These are phyloP conservation scores for Emergomyces africanus DNA, from an alignment of 2,329 filamentous ascomycete species.

Conservation along the genomic window DNA sequence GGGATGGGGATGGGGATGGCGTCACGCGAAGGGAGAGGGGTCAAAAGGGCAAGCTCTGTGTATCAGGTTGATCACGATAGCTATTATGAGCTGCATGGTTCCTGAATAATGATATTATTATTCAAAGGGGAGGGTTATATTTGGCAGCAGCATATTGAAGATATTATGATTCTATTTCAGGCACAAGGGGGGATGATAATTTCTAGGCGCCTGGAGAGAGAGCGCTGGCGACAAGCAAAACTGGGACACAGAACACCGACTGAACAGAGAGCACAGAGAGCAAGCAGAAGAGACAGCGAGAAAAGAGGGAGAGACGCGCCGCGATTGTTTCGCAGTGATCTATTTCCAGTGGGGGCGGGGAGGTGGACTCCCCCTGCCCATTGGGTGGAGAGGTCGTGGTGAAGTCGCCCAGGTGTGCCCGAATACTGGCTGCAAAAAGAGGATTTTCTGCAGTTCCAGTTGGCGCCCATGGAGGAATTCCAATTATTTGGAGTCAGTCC, in stretches of 20 bases:
- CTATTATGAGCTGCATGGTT: background rate
- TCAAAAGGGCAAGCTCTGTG: background rate
- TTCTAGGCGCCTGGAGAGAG: background rate
- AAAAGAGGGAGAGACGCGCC: background rate
- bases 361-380: background rate
- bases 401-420: background rate
- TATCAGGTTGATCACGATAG: background rate
- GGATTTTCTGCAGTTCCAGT: constrained; percentile 8
- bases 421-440: background rate
- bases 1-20: background rate
- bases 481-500: background rate
- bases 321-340: background rate
- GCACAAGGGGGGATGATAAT: background rate
- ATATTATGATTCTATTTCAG: background rate
- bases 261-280: background rate
- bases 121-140: background rate
- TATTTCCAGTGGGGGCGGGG: background rate
- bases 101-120: background rate
- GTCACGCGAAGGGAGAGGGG: background rate
- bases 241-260: background rate
- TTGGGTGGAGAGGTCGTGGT: background rate
- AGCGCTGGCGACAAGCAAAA: constrained; percentile 1
- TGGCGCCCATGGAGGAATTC: constrained; percentile 1
- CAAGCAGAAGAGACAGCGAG: background rate
- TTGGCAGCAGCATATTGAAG: background rate